Evolutionary conservation across 257 asterid species (phyloP).

Genomic region (Petrea volubilis): DNA sequence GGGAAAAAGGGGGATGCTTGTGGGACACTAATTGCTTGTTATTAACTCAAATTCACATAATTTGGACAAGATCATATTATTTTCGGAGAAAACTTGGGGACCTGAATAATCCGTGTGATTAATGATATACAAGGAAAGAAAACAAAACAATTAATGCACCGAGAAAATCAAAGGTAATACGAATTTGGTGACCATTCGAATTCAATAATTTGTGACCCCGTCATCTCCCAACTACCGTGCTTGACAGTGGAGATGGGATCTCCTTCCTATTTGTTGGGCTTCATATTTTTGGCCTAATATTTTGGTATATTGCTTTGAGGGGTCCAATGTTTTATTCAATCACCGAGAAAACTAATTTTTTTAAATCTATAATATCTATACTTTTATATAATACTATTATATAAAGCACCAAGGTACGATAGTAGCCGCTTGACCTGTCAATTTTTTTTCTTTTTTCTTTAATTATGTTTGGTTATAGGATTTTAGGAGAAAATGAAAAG

Average conservation of each 20-base stretch:
- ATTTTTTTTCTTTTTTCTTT: too few relatives aligned
- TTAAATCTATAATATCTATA: too few relatives aligned
- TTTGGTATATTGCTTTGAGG: not conserved
- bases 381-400: too few relatives aligned
- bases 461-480: too few relatives aligned
- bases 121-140: too few relatives aligned
- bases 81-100: conserved; percentile 12
- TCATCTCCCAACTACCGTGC: conserved; percentile 57
- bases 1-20: conserved; percentile 10
- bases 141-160: too few relatives aligned
- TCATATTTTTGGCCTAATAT: conserved; percentile 3
- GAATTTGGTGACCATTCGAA: conserved; percentile 64
- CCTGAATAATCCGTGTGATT: not conserved
- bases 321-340: too few relatives aligned
- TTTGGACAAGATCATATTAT: conserved; percentile 13
- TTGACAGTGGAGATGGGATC: conserved; percentile 45
- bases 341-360: too few relatives aligned
- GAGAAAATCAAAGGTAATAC: conserved; percentile 17
- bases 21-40: too few relatives aligned
- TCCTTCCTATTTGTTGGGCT: conserved; percentile 28
- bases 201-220: conserved; percentile 1
- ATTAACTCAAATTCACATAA: conserved; percentile 31
- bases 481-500: too few relatives aligned
- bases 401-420: too few relatives aligned
- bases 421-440: too few relatives aligned